Percentiles rank a stretch among this genome's conserved stretches.
Conservation (phyloP, 768 basidiomycete genomes). For the Amanita exitialis region DNA sequence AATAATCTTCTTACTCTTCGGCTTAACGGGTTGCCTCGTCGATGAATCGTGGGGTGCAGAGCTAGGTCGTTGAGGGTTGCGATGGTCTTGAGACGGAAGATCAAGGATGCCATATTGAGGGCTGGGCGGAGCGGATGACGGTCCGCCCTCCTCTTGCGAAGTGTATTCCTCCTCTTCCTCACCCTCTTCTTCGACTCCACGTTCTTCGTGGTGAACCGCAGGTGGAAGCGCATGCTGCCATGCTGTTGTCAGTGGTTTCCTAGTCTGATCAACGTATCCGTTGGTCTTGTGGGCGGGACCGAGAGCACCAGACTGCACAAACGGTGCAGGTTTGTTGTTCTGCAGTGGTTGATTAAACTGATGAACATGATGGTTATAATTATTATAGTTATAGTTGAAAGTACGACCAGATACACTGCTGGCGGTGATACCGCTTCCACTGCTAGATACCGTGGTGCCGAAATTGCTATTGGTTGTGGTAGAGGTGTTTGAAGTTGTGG, state of each 20-base stretch:
- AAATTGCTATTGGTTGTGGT: conserved; percentile 7
- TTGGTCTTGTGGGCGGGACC: neutral
- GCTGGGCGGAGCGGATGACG: neutral
- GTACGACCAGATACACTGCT: conserved; percentile 7
- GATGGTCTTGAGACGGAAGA: conserved; percentile 1
- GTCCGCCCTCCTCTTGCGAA: conserved; percentile 1
- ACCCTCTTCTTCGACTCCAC: neutral
- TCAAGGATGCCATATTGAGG: conserved; percentile 7
- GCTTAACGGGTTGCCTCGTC: neutral
- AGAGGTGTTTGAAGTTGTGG: conserved; percentile 5
- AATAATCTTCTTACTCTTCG: neutral
- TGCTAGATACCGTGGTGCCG: conserved; percentile 6
- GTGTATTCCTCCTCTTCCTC: neutral
- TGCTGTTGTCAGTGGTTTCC: neutral
- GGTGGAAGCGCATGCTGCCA: neutral
- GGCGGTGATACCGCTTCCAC: conserved; percentile 6
- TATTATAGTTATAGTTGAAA: conserved; percentile 8
- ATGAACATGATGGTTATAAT: conserved; percentile 8
- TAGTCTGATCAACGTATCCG: neutral
- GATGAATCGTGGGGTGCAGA: neutral
- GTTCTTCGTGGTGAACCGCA: neutral
- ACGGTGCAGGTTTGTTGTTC: neutral
- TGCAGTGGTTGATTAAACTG: conserved; percentile 7
- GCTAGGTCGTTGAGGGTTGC: neutral
- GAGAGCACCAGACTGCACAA: neutral